These are phyloP conservation scores for Diaporthe eres DNA, from an alignment of 2,329 filamentous ascomycete genomes.

Conservation along the genomic window DNA sequence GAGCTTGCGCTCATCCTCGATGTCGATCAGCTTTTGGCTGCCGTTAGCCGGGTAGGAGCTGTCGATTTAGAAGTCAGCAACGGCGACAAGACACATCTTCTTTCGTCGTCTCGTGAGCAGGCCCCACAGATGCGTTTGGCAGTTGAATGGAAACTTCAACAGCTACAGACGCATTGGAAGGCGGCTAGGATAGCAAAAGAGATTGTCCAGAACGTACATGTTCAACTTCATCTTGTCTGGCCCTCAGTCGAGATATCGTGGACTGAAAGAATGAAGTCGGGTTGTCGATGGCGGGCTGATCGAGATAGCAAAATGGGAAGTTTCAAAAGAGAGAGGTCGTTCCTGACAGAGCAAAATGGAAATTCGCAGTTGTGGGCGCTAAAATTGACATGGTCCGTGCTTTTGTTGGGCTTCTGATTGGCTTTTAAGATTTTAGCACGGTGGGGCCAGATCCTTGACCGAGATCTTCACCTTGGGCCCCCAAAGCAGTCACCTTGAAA, in stretches of 20 bases:
- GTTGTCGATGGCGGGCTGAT: conserved; percentile 40
- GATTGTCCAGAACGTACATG: conserved; percentile 38
- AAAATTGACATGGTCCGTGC: conserved; percentile 41
- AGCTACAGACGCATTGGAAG: neutral
- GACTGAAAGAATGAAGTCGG: conserved; percentile 49
- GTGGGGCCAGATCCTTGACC: conserved; percentile 14
- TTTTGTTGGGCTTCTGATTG: neutral
- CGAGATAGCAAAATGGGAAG: conserved; percentile 31
- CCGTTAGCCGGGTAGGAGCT: conserved; percentile 96
- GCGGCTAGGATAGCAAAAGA: neutral
- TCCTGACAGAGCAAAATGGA: conserved; percentile 38
- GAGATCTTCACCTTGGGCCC: neutral
- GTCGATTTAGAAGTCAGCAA: conserved; percentile 51
- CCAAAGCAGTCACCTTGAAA: conserved; percentile 25
- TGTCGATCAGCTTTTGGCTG: conserved; percentile 98
- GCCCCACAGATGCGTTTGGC: conserved; percentile 7
- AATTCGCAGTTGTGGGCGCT: conserved; percentile 41
- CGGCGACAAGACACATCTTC: conserved; percentile 1
- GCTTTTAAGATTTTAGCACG: too few relatives aligned
- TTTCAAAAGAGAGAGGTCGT: conserved; percentile 32
- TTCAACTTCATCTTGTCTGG: conserved; percentile 75
- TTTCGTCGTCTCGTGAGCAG: conserved; percentile 20
- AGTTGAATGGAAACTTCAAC: neutral
- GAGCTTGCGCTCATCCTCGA: conserved; percentile 99
- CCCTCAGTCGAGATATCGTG: conserved; percentile 49